These are phyloP conservation scores for Plantago lanceolata DNA, from an alignment of 305 asterid species.

Conservation along the genomic window DNA sequence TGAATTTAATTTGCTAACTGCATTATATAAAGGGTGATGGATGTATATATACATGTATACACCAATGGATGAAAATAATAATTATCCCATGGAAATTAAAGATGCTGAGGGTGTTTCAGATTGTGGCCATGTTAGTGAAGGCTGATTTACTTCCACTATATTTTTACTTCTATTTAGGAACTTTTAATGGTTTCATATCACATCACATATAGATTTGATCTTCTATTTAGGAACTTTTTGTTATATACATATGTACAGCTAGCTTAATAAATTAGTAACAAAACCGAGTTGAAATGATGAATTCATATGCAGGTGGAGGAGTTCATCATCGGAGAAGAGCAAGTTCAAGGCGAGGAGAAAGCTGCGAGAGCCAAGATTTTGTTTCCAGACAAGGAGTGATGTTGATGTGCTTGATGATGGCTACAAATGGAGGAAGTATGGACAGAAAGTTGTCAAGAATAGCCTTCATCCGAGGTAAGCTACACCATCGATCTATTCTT, in stretches of 20 bases:
- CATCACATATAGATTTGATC: no score
- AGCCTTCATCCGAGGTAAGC: slow-evolving; percentile 89
- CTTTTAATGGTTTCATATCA: no score
- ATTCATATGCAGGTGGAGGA: slow-evolving; percentile 60
- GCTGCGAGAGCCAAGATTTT: slow-evolving; percentile 92
- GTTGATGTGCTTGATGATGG: slow-evolving; percentile 98
- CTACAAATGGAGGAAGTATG: slow-evolving; percentile 94
- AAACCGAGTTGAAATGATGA: no score
- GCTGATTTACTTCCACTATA: slow-evolving; percentile 44
- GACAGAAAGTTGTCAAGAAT: slow-evolving; percentile 92
- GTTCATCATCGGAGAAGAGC: slow-evolving; percentile 55
- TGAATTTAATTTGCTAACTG: no score
- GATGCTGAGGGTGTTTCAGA: no score
- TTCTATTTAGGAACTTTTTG: no score
- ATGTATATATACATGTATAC: slow-evolving; percentile 5
- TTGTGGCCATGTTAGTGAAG: slow-evolving; percentile 29
- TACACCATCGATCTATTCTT: not conserved
- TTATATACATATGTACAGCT: no score
- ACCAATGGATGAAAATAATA: slow-evolving; percentile 9
- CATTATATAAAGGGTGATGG: no score
- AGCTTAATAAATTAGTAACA: no score
- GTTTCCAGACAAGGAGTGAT: slow-evolving; percentile 95
- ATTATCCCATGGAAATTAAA: slow-evolving; percentile 14
- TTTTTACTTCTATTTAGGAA: not conserved
- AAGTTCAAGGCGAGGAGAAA: slow-evolving; percentile 79